Conservation (phyloP, 148 eudicot species). For the Limonium bicolor region DNA sequence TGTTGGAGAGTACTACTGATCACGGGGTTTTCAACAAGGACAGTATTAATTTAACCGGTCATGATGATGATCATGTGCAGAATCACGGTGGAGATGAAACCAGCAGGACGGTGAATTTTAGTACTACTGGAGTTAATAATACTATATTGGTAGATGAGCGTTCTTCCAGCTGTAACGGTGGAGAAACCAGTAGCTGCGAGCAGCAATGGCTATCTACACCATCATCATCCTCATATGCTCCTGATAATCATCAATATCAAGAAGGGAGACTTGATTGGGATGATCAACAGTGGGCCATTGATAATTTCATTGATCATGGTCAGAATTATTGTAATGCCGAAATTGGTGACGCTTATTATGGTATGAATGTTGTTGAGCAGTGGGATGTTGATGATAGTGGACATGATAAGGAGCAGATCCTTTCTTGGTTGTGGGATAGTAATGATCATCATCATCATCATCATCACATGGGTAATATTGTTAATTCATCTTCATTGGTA, state of each 20-base stretch:
- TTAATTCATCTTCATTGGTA: too few species aligned
- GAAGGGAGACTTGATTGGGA: constrained; percentile 21
- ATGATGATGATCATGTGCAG: neutral
- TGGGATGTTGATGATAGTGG: constrained; percentile 10
- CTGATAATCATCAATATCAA: neutral
- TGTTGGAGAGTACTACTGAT: too few species aligned
- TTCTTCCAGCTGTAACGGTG: neutral
- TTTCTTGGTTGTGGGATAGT: constrained; percentile 33
- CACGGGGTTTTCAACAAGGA: neutral
- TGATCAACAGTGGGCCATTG: neutral
- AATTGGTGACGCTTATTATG: constrained; percentile 8
- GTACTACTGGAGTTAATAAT: neutral
- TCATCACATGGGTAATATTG: too few species aligned
- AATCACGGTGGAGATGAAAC: constrained; percentile 5
- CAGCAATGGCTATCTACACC: constrained; percentile 2
- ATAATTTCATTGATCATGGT: neutral
- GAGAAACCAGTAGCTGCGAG: neutral
- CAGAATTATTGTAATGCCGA: neutral
- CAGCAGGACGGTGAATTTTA: neutral
- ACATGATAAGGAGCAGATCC: constrained; percentile 16
- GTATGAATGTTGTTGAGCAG: constrained; percentile 4
- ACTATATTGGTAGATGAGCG: neutral
- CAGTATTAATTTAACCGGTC: neutral
- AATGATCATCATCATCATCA: constrained; percentile 4
- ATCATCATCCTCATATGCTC: constrained; percentile 7